Base-by-base conservation (phyloP, 176 grass and related monocot species). In the Musa schizocarpa region DNA sequence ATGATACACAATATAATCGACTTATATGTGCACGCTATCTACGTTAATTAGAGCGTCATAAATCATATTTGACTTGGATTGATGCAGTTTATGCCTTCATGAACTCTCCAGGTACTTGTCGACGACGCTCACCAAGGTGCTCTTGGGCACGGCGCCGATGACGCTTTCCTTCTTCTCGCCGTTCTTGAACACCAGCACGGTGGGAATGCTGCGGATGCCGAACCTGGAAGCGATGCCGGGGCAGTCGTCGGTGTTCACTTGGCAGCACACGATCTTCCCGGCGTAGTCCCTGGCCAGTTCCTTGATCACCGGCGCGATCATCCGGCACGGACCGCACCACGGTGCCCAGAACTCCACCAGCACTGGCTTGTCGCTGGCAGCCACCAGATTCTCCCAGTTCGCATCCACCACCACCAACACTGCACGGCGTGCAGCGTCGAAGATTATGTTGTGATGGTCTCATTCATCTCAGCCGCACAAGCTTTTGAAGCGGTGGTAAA, bases 311-410 rank as follows among this genome's bases (percentile, higher is more conserved):
- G 95, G 95, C 34, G 88, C 88, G 52, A 99, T 93, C 95, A 94
- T 94, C 79, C 86, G 68, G 88, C 95, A 99, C 10, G 90, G 95
- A 8, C 95, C 95, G 76, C 95, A 99, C 95, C 95, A 99, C 72
- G 95, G 95, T 25, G 95, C 95, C 95, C 95, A 99, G 78, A 99
- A 99, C 57, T 99, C 95, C 55, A 99, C 95, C 78, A 99, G 84
- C 71, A 94, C 95, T 50, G 95, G 95, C 62, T 84, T 51, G 50
- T 88, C 83, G 76, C 85, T 86, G 48, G 27, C 83, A 1, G 87
- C 68, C 53, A 96, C 93, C 79, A 93, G 21, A 74, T 19, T 78
- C 14, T 92, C 66, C 93, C 93, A 96, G 77, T 86, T 92, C 52
- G 69, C 74, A 12, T 96, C 93, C 63, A 88, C 81, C 27, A 72